Conservation (phyloP, 2,329 filamentous ascomycete genomes). For the Emergomyces pasteurianus region DNA sequence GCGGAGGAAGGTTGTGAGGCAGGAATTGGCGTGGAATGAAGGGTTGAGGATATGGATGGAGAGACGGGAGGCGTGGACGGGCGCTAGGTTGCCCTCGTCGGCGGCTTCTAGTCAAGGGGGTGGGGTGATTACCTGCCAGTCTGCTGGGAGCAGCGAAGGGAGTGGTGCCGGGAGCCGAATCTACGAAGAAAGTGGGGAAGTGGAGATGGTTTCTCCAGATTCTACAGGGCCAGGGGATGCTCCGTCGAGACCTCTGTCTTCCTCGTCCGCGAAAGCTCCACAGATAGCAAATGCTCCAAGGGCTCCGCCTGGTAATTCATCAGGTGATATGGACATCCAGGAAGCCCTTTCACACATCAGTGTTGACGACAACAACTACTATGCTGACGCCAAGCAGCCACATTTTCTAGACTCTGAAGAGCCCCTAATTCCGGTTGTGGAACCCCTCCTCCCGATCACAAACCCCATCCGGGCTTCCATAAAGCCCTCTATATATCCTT, state of each 20-base stretch:
- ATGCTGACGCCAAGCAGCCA: constrained; percentile 8
- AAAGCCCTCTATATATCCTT: constrained; percentile 58
- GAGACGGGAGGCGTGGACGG: constrained; percentile 74
- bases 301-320: background rate
- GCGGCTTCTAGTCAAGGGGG: background rate
- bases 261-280: constrained; percentile 1
- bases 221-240: background rate
- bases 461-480: constrained; percentile 72
- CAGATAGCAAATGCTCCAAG: background rate
- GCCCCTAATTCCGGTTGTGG: constrained; percentile 59
- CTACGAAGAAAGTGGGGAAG: constrained; percentile 5
- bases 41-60: constrained; percentile 70
- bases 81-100: constrained; percentile 36
- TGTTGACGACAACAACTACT: background rate
- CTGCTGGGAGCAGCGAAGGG: constrained; percentile 4
- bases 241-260: constrained; percentile 7
- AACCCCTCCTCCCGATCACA: constrained; percentile 57
- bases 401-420: constrained; percentile 32
- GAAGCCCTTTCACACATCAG: background rate
- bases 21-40: constrained; percentile 65
- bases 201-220: constrained; percentile 2
- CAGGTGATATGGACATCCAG: background rate
- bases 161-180: constrained; percentile 4
- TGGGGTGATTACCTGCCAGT: background rate
- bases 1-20: constrained; percentile 45